These are phyloP conservation scores for Mortierella alpina DNA, from an alignment of 192 early-diverging fungal genomes.

Conservation along the genomic window DNA sequence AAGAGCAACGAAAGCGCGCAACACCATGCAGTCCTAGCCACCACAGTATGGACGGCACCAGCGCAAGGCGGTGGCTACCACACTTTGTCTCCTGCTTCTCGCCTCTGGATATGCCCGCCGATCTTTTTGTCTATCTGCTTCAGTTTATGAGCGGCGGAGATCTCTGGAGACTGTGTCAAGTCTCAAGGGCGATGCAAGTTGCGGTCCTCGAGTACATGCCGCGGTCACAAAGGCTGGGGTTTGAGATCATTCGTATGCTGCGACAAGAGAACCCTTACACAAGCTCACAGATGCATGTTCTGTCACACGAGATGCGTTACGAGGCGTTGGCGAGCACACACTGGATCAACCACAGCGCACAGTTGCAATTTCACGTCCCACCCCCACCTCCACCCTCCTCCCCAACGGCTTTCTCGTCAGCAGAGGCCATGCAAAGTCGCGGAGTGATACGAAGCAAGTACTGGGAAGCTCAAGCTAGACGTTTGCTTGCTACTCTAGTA, in stretches of 20 bases:
- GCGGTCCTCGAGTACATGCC: constrained; percentile 1
- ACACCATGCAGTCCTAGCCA: not conserved
- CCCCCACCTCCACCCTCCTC: too few species aligned
- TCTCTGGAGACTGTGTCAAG: constrained; percentile 15
- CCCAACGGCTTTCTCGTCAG: too few species aligned
- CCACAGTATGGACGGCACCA: not conserved
- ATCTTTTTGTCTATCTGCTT: constrained; percentile 8
- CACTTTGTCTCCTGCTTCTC: constrained; percentile 12
- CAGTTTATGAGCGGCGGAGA: constrained; percentile 11
- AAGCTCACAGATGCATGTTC: not conserved
- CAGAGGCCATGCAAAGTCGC: not conserved
- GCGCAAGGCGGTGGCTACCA: not conserved
- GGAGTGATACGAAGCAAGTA: not conserved
- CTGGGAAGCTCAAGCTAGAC: constrained; percentile 1
- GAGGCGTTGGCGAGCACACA: not conserved
- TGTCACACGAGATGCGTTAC: constrained; percentile 1
- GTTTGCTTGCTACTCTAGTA: not conserved
- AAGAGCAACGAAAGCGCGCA: too few species aligned
- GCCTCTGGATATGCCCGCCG: not conserved
- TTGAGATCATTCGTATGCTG: constrained; percentile 3
- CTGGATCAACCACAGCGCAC: too few species aligned
- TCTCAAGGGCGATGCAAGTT: constrained; percentile 4
- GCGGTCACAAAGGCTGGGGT: constrained; percentile 1
- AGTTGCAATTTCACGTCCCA: too few species aligned
- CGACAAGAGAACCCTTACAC: not conserved